Conservation (phyloP, 2,329 filamentous ascomycete species). For the Fusarium concolor region DNA sequence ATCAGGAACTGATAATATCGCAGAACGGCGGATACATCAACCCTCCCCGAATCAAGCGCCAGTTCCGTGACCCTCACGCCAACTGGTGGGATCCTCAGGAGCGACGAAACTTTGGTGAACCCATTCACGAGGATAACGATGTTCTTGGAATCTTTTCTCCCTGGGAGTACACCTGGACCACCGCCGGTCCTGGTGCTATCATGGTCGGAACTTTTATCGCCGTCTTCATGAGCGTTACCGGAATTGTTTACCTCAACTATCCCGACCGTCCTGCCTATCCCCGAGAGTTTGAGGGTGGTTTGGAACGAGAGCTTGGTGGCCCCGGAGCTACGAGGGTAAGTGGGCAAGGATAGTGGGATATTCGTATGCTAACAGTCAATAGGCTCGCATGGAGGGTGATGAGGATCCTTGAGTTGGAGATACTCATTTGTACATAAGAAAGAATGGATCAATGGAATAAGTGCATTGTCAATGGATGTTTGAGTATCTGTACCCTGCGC, state of each 20-base stretch:
- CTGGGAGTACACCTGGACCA: slow-evolving; percentile 87
- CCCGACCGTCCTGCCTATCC: slow-evolving; percentile 78
- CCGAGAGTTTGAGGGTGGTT: slow-evolving; percentile 76
- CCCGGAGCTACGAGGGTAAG: slow-evolving; percentile 73
- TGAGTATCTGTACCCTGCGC: neutral
- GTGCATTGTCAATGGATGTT: slow-evolving; percentile 22
- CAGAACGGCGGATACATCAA: slow-evolving; percentile 89
- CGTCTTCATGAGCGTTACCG: slow-evolving; percentile 72
- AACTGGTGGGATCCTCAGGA: slow-evolving; percentile 99
- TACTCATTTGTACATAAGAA: slow-evolving; percentile 54
- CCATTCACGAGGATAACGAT: slow-evolving; percentile 96
- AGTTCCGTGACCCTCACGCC: slow-evolving; percentile 91
- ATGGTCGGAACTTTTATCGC: slow-evolving; percentile 77
- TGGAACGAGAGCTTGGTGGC: slow-evolving; percentile 81
- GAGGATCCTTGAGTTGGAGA: slow-evolving; percentile 58
- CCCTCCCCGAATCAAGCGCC: slow-evolving; percentile 83
- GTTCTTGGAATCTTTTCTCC: slow-evolving; percentile 89
- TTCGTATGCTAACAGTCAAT: slow-evolving; percentile 41
- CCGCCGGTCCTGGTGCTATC: slow-evolving; percentile 74
- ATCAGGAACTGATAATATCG: slow-evolving; percentile 40
- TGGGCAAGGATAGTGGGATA: slow-evolving; percentile 34
- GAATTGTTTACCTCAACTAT: slow-evolving; percentile 75
- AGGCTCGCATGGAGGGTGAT: slow-evolving; percentile 68
- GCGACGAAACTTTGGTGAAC: slow-evolving; percentile 95
- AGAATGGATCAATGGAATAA: slow-evolving; percentile 40